Evolutionary conservation across 768 basidiomycete species (phyloP).

Genomic region (Suillus weaverae): DNA sequence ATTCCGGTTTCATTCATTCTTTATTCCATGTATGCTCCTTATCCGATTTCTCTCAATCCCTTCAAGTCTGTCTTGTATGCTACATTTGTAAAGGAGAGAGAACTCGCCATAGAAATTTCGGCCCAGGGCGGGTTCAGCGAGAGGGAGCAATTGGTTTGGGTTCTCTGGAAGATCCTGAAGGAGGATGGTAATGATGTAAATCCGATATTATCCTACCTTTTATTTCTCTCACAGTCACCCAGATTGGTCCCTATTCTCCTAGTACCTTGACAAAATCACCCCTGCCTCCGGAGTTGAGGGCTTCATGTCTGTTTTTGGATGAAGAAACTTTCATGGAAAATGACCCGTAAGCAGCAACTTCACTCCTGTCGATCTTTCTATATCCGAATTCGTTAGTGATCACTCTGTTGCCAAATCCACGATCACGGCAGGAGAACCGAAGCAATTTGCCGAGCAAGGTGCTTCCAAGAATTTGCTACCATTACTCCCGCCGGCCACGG

Average conservation of each 20-base stretch:
- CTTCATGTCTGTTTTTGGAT: slow-evolving; percentile 68
- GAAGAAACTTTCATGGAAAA: slow-evolving; percentile 53
- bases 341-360: slow-evolving; percentile 42
- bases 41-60: slow-evolving; percentile 78
- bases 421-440: slow-evolving; percentile 10
- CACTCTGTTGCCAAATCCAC: slow-evolving; percentile 10
- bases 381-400: slow-evolving; percentile 20
- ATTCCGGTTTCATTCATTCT: slow-evolving; percentile 80
- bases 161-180: slow-evolving; percentile 82
- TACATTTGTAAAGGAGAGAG: slow-evolving; percentile 68
- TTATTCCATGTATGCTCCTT: slow-evolving; percentile 76
- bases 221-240: slow-evolving; percentile 9
- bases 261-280: slow-evolving; percentile 72
- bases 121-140: slow-evolving; percentile 47
- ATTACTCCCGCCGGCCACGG: slow-evolving; percentile 7
- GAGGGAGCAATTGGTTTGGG: slow-evolving; percentile 83
- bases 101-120: slow-evolving; percentile 55
- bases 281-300: slow-evolving; percentile 72
- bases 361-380: slow-evolving; percentile 12
- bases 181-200: slow-evolving; percentile 78
- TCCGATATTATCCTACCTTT: slow-evolving; percentile 4
- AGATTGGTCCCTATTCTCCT: slow-evolving; percentile 85
- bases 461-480: slow-evolving; percentile 5
- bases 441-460: slow-evolving; percentile 6
- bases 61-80: slow-evolving; percentile 73